phyloP scores from a whole-genome alignment of 73 alveolate genomes.

The Loxodes magnus region DNA sequence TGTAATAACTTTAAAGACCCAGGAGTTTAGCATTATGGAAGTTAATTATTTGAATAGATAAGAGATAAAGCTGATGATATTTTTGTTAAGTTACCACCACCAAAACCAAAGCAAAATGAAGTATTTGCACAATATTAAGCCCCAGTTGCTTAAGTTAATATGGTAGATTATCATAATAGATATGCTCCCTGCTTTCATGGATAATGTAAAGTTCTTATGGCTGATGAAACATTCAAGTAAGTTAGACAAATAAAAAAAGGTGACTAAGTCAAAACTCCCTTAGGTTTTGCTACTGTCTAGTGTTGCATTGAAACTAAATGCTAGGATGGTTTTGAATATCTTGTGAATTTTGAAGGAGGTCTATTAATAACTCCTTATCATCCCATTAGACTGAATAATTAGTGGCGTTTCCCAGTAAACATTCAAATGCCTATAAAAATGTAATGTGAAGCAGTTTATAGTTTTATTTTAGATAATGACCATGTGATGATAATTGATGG shows the following conservation, averaged over 20 bases:
- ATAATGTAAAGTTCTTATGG: slow-evolving; percentile 3
- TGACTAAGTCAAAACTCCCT: background rate
- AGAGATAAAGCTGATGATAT: slow-evolving; percentile 14
- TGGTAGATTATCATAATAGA: slow-evolving; percentile 1
- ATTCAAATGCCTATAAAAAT: too few species aligned
- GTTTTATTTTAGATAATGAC: too few species aligned
- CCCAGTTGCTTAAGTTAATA: background rate
- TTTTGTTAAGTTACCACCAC: too few species aligned
- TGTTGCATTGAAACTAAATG: slow-evolving; percentile 3
- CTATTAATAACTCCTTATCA: slow-evolving; percentile 8
- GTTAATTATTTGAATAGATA: background rate
- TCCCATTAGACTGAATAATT: slow-evolving; percentile 1
- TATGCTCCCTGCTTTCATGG: slow-evolving; percentile 14
- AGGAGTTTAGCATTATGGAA: slow-evolving; percentile 12
- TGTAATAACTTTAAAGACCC: too few species aligned
- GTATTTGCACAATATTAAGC: background rate
- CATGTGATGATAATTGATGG: too few species aligned
- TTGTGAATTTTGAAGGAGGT: slow-evolving; percentile 9
- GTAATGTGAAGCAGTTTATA: too few species aligned
- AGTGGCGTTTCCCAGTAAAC: too few species aligned
- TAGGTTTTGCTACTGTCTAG: background rate
- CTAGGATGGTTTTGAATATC: background rate
- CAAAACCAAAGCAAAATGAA: too few species aligned
- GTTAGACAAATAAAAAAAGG: slow-evolving; percentile 9
- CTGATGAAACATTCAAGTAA: background rate